Base-by-base conservation (phyloP, 352 stramenopile genomes). In the Pythium scleroteichum region DNA sequence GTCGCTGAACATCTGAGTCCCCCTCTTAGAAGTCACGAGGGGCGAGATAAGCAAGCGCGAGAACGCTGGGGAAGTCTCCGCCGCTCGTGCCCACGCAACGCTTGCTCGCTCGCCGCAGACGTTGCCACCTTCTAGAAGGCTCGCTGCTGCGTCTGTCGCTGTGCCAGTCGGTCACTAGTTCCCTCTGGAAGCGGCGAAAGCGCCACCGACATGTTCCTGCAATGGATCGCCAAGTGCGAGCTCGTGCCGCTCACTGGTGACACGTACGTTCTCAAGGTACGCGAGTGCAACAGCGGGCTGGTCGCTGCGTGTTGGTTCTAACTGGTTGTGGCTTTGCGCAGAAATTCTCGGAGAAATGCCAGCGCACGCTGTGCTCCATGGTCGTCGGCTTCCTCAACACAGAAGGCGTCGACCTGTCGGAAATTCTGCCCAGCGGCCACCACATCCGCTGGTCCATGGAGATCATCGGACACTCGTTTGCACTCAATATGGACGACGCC, bases 331-430 rank as follows among this genome's bases (percentile, higher is more conserved):
- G 48, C 55, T 17, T 22, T 45, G 19, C 39, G 27, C 48, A 92
- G 83, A 92, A 88, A 82, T 95, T 95, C 76, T 86, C 85, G 35
- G 84, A 93, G 47, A 90, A 90, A 75, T 93, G 86, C 57, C 86
- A 95, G 64, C 80, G 83, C 13, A 85, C 83, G 29, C 80, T 95
- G 59, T 92, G 84, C 71, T 86, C 76, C 17, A 94, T 95, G 78
- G 75, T 94, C 14, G 78, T 94, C 35, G 67, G 45, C 26, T 93
- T 81, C 50, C 60, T 95, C 16, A 87, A 72, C 4, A 70, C 82
- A 9, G 78, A 88, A 17, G 63, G 63, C 7, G 71, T 77, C 35
- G 79, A 90, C 56, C 49, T 78, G 1, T 41, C 71, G 9, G 74
- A 78, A 7, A 71, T 89, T 12, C 66, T 95, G 12, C 75, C 84